These are phyloP conservation scores for Fusarium praegraminearum DNA, from an alignment of 2,329 filamentous ascomycete species.

Conservation along the genomic window DNA sequence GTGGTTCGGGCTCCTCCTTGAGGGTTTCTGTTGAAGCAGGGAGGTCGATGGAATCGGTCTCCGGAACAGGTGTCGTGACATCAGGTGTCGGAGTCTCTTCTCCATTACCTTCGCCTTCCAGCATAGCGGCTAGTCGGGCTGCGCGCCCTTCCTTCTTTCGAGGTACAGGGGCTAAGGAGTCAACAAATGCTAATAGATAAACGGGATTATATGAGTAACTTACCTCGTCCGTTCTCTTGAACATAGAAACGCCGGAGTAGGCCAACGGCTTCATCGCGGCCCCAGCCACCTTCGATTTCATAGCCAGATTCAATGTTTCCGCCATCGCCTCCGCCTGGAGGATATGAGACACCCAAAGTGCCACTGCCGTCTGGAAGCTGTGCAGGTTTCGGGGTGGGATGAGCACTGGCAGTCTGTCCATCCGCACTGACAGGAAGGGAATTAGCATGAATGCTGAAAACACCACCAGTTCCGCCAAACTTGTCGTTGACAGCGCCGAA, in stretches of 20 bases:
- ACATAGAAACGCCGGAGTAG: constrained; percentile 94
- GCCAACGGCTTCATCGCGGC: constrained; percentile 92
- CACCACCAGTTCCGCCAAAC: constrained; percentile 95
- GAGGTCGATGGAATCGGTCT: constrained; percentile 23
- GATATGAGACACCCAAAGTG: constrained; percentile 54
- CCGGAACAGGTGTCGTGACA: constrained; percentile 4
- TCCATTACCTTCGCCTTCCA: constrained; percentile 59
- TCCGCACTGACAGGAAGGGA: constrained; percentile 57
- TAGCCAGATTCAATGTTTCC: constrained; percentile 82
- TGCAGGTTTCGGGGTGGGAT: constrained; percentile 53
- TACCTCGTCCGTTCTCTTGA: constrained; percentile 95
- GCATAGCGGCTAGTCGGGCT: constrained; percentile 65
- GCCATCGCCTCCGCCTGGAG: constrained; percentile 63
- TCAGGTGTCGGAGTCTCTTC: constrained; percentile 19
- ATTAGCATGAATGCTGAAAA: constrained; percentile 84
- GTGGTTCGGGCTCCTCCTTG: constrained; percentile 18
- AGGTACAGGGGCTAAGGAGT: constrained; percentile 60
- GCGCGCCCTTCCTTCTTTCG: constrained; percentile 68
- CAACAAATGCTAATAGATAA: not conserved
- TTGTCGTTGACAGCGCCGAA: constrained; percentile 97
- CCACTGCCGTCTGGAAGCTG: constrained; percentile 54
- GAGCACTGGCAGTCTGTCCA: constrained; percentile 56
- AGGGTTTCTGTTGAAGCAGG: constrained; percentile 27
- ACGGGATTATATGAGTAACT: constrained; percentile 34
- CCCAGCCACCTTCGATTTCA: constrained; percentile 86